These are phyloP conservation scores for Leccinum pallidistipes DNA, from an alignment of 1,284 basidiomycete species.

Conservation along the genomic window DNA sequence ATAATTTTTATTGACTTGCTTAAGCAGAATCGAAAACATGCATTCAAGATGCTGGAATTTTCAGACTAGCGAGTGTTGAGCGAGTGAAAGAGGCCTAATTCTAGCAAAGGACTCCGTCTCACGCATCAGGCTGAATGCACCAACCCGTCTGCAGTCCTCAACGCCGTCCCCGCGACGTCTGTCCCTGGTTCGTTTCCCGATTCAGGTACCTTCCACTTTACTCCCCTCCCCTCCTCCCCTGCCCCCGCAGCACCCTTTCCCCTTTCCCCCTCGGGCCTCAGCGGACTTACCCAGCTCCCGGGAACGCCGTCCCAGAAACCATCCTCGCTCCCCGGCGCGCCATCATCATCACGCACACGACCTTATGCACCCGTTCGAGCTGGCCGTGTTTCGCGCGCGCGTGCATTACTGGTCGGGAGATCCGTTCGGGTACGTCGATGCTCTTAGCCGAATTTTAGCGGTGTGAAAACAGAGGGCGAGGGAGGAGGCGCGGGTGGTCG, in stretches of 20 bases:
- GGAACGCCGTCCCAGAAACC: constrained; percentile 27
- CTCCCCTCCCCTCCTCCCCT: constrained; percentile 20
- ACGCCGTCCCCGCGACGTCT: constrained; percentile 49
- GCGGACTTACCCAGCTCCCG: constrained; percentile 26
- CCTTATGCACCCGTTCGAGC: constrained; percentile 71
- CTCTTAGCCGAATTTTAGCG: constrained; percentile 73
- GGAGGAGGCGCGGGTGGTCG: constrained; percentile 31
- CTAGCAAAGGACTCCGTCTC: constrained; percentile 50
- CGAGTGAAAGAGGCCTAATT: too few species aligned
- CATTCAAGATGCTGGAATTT: too few species aligned
- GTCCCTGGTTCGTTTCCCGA: constrained; percentile 29
- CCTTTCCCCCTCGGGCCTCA: constrained; percentile 27
- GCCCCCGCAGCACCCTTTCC: constrained; percentile 4
- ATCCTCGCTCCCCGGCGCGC: constrained; percentile 10
- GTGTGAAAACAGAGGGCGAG: constrained; percentile 70
- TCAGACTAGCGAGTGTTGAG: too few species aligned
- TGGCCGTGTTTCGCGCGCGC: constrained; percentile 72
- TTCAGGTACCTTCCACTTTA: constrained; percentile 9
- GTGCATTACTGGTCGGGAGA: constrained; percentile 76
- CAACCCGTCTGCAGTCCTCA: constrained; percentile 74
- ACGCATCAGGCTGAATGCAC: constrained; percentile 82
- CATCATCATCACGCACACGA: constrained; percentile 39
- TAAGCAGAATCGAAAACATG: too few species aligned
- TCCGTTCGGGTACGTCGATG: constrained; percentile 72
- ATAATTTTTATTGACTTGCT: too few species aligned